phyloP scores from a whole-genome alignment of 2,329 filamentous ascomycete genomes.

The Acrocalymma vagum region DNA sequence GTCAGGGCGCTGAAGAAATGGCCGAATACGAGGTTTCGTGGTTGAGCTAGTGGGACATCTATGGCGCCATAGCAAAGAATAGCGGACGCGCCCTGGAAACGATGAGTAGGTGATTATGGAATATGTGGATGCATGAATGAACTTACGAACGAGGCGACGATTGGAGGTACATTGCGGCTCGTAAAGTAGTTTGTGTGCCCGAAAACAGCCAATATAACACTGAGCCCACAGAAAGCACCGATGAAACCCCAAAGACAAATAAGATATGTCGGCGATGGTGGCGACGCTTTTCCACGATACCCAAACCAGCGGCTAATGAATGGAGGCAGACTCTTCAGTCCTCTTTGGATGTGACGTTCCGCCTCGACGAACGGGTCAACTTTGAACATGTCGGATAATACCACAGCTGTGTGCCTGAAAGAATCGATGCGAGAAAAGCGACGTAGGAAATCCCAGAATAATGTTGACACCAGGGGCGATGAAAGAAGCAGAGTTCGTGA shows the following conservation, averaged over 20 bases:
- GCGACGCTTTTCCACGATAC: slow-evolving; percentile 42
- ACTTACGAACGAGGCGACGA: slow-evolving; percentile 52
- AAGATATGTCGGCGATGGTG: slow-evolving; percentile 37
- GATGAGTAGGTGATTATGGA: slow-evolving; percentile 4
- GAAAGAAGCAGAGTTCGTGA: no score
- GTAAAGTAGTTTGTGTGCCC: slow-evolving; percentile 49
- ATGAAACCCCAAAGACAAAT: slow-evolving; percentile 53
- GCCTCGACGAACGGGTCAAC: slow-evolving; percentile 37
- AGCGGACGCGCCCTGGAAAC: slow-evolving; percentile 52
- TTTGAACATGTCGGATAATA: no score
- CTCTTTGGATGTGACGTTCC: slow-evolving; percentile 37
- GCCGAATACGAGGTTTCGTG: slow-evolving; percentile 53
- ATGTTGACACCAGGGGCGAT: no score
- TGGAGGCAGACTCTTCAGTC: slow-evolving; percentile 62
- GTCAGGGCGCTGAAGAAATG: slow-evolving; percentile 54
- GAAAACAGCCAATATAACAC: slow-evolving; percentile 51
- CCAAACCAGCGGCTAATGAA: slow-evolving; percentile 73
- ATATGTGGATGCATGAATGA: background rate
- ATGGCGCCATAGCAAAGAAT: slow-evolving; percentile 57
- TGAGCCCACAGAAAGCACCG: slow-evolving; percentile 53
- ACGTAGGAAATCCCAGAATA: no score
- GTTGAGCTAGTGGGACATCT: slow-evolving; percentile 55
- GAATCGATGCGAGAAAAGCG: no score
- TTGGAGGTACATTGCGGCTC: slow-evolving; percentile 49
- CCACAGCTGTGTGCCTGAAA: no score